These are phyloP conservation scores for Podila minutissima DNA, from an alignment of 192 early-diverging fungal genomes.

Conservation along the genomic window DNA sequence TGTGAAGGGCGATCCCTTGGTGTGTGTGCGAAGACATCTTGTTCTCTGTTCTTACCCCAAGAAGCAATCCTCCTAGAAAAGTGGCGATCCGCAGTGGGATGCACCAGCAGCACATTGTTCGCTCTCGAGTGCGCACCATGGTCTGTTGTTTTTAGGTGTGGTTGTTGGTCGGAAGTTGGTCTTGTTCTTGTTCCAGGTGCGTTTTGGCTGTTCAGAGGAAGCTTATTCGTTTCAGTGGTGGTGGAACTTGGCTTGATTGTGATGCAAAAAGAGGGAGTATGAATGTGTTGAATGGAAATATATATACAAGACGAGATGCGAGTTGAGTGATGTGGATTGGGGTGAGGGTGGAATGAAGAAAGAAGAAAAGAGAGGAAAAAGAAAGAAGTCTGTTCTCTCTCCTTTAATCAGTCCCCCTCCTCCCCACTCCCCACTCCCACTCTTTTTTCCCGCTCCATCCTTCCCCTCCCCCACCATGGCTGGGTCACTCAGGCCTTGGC, in stretches of 20 bases:
- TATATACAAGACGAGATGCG: background rate
- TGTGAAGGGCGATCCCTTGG: too few relatives aligned
- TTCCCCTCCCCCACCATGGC: too few relatives aligned
- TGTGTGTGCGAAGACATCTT: background rate
- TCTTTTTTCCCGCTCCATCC: too few relatives aligned
- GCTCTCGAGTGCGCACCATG: background rate
- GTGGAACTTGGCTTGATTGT: too few relatives aligned
- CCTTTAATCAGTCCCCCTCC: too few relatives aligned
- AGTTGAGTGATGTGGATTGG: background rate
- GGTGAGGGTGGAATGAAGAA: background rate
- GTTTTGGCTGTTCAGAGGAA: too few relatives aligned
- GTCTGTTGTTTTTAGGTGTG: background rate
- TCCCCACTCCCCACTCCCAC: too few relatives aligned
- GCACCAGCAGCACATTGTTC: constrained; percentile 37
- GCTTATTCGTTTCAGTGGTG: too few relatives aligned
- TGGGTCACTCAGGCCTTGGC: too few relatives aligned
- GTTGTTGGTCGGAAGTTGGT: too few relatives aligned
- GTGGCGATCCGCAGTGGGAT: constrained; percentile 44
- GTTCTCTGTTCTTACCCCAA: constrained; percentile 19
- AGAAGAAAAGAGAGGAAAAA: background rate
- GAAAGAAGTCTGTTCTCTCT: background rate
- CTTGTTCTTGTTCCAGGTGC: too few relatives aligned
- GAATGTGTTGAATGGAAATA: background rate
- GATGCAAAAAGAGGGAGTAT: too few relatives aligned
- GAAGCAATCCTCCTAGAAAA: constrained; percentile 23